Evolutionary conservation across 805 yeast genomes (phyloP), one percentile per base, ranked within the genome.

Genomic region (Saccharomyces paradoxus): DNA sequence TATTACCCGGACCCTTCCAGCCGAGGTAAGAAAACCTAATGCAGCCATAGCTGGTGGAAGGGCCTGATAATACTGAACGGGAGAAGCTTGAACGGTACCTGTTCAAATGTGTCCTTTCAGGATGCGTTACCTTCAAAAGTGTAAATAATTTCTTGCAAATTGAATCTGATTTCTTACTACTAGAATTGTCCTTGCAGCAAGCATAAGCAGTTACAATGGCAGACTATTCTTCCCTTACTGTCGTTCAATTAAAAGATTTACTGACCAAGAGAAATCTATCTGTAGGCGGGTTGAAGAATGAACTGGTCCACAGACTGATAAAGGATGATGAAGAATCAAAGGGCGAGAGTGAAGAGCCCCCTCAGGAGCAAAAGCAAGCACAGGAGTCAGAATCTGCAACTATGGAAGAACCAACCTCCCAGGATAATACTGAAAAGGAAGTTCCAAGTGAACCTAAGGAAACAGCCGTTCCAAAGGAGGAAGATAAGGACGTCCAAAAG

Each of bases 161-260:
- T n/a, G 12, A 37, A 37, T 7, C 3, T 12, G 1, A 1, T 17
- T 37, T 17, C 24, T 37, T 37, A 8, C 24, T 2, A 17, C 22
- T 37, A 37, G 22, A 37, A 10, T 37, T 37, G 12, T 9, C 4
- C 24, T 37, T 37, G 22, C 9, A 37, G 44, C 44, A 17, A 37
- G 44, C 22, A 37, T 4, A 37, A 10, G 44, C 17, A 37, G 8
- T 17, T 21, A 37, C 13, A 28, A 81, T 82, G 84, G 59, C 81
- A 17, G 77, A 77, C 10, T 85, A 83, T 67, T 66, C 81, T n/a
- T 65, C 83, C n/a, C 77, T 81, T 59, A 85, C 91, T 2, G 97
- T 90, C 51, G 83, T 85, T 21, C 96, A 90, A 74, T 78, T 92
- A 70, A 91, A 88, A 68, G 96, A 87, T 58, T 64, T 81, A 54